Evolutionary conservation across 2,329 filamentous ascomycete species (phyloP).

Genomic region (Thelonectria discophora): DNA sequence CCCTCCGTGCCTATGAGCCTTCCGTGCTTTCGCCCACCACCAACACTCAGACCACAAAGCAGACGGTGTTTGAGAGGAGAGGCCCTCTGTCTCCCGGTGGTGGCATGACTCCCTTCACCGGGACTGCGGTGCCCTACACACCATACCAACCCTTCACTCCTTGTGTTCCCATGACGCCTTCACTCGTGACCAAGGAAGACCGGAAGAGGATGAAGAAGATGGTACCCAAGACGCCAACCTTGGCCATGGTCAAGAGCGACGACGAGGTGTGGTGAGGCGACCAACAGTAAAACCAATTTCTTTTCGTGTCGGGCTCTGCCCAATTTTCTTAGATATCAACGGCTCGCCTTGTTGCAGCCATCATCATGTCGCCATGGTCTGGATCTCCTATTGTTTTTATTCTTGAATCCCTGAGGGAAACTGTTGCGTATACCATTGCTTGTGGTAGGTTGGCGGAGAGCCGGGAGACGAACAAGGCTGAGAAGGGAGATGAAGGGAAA

Average conservation of each 20-base stretch:
- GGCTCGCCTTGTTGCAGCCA: slow-evolving; percentile 23
- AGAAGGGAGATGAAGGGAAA: slow-evolving; percentile 11
- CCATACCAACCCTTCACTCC: slow-evolving; percentile 84
- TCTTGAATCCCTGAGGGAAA: slow-evolving; percentile 16
- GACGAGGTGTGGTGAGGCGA: slow-evolving; percentile 71
- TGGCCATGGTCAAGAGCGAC: slow-evolving; percentile 68
- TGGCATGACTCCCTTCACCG: slow-evolving; percentile 69
- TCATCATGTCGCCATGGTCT: slow-evolving; percentile 40
- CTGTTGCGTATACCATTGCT: slow-evolving; percentile 23
- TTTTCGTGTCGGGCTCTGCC: slow-evolving; percentile 26
- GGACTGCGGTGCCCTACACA: slow-evolving; percentile 73
- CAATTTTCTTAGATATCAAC: slow-evolving; percentile 40
- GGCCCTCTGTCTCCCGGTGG: slow-evolving; percentile 64
- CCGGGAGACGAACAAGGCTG: slow-evolving; percentile 13
- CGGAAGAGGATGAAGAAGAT: slow-evolving; percentile 73
- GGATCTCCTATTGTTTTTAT: slow-evolving; percentile 14
- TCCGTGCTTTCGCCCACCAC: slow-evolving; percentile 60
- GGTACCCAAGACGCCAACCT: slow-evolving; percentile 69
- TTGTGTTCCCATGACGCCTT: slow-evolving; percentile 79
- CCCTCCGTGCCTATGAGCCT: slow-evolving; percentile 70
- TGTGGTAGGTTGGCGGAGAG: slow-evolving; percentile 4
- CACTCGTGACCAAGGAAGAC: slow-evolving; percentile 74
- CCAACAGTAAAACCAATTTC: slow-evolving; percentile 11
- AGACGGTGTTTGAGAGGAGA: slow-evolving; percentile 70
- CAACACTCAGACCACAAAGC: slow-evolving; percentile 62